phyloP scores from a whole-genome alignment of 129 eudicot genomes.

The Ambrosia trifida region DNA sequence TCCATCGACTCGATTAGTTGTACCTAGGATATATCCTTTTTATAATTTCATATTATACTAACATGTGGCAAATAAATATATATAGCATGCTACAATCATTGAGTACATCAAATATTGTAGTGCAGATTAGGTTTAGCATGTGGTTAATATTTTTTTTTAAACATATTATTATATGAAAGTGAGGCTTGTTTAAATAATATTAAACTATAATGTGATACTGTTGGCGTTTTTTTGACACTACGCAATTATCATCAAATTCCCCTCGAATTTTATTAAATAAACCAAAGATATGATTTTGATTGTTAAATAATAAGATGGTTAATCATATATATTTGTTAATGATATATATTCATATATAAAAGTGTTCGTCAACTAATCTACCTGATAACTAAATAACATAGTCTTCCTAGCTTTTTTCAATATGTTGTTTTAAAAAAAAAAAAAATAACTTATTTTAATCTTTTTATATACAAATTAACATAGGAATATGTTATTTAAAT shows the following conservation, averaged over 20 bases:
- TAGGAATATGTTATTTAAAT: too few species aligned
- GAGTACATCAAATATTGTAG: background rate
- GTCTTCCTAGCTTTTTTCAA: too few species aligned
- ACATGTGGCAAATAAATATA: slow-evolving; percentile 11
- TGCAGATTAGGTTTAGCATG: slow-evolving; percentile 24
- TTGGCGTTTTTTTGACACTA: background rate
- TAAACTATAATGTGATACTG: background rate
- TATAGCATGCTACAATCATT: slow-evolving; percentile 26
- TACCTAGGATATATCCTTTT: background rate
- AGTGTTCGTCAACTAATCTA: too few species aligned
- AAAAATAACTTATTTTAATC: too few species aligned
- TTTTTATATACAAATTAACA: too few species aligned
- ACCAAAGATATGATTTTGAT: too few species aligned
- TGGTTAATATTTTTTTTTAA: slow-evolving; percentile 17
- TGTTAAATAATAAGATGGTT: too few species aligned
- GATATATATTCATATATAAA: too few species aligned
- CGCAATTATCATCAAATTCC: background rate
- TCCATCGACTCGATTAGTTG: slow-evolving; percentile 16
- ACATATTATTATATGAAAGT: background rate
- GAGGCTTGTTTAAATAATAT: background rate
- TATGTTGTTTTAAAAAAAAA: too few species aligned
- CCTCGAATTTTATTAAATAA: background rate
- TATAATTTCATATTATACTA: slow-evolving; percentile 15
- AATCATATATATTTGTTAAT: too few species aligned
- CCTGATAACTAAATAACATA: too few species aligned